Base-by-base conservation (phyloP, 164 flowering plant species). In the Santalum album region DNA sequence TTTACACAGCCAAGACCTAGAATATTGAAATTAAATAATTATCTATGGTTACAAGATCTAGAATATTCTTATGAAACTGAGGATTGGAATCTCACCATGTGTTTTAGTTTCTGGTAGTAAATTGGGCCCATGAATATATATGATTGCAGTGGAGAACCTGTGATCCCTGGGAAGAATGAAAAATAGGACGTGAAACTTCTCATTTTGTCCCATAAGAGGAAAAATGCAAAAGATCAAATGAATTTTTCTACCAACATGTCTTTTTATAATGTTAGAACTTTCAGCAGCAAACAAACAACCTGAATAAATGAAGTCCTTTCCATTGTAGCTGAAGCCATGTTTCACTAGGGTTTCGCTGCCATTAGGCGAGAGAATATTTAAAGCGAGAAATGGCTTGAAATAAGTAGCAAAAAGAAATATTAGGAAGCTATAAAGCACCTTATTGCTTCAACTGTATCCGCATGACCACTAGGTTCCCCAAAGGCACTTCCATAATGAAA, bases 401-500 rank as follows among this genome's bases (percentile, higher is more conserved):
- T 52, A 20, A 39, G 7, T 19, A 15, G 0, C 26, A 34, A 34
- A 4, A 34, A 23, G 22, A 23, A n/a, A 22, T 25, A 18, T 15
- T 15, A 16, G 25, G 46, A 44, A 52, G 18, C 12, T 34, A 63
- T 2, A 54, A 2, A 39, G 38, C 60, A 90, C 98, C 98, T 91
- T 81, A 94, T 87, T 53, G 65, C 69, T 55, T 90, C 99, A 68
- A 90, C 97, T 69, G 16, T 85, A 68, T 94, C 95, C 43, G 99
- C 99, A 77, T 85, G 96, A 55, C 99, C 99, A 77, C 95, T 87
- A 39, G 90, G 87, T 64, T 94, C 99, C 7, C 99, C 97, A 78
- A 90, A 94, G 27, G 99, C 99, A 86, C 99, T 90, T 18, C 99
- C 99, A 71, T 90, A 94, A 59, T 85, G 95, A 62, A 90, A 94